Evolutionary conservation across 1,284 basidiomycete genomes (phyloP).

Genomic region (Neolentinus lepideus): DNA sequence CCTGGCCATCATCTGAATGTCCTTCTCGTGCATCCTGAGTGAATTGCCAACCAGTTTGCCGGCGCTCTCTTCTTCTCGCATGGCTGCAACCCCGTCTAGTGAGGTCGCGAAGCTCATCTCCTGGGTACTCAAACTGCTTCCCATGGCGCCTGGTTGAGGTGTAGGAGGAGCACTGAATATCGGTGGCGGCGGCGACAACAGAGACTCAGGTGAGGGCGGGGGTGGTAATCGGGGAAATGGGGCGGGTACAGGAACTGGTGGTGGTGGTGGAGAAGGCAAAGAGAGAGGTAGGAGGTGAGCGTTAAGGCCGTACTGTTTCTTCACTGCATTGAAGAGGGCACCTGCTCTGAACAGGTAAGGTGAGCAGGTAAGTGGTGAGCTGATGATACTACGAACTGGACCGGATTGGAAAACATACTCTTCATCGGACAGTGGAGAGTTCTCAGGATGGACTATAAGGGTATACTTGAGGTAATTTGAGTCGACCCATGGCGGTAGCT

Average conservation of each 20-base stretch:
- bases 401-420: slow-evolving; percentile 50
- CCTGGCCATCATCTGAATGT: slow-evolving; percentile 74
- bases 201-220: slow-evolving; percentile 22
- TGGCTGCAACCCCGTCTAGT: neutral
- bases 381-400: neutral
- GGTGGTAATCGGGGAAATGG: slow-evolving; percentile 61
- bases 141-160: neutral
- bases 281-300: slow-evolving; percentile 58
- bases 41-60: slow-evolving; percentile 24
- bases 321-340: slow-evolving; percentile 74
- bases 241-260: slow-evolving; percentile 59
- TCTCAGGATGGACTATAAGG: slow-evolving; percentile 64
- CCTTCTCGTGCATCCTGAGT: slow-evolving; percentile 60
- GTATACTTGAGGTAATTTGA: slow-evolving; percentile 60
- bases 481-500: slow-evolving; percentile 76
- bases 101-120: slow-evolving; percentile 1
- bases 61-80: neutral
- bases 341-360: slow-evolving; percentile 43
- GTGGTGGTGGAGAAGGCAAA: slow-evolving; percentile 48
- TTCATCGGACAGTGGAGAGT: slow-evolving; percentile 65
- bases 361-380: slow-evolving; percentile 6
- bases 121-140: neutral
- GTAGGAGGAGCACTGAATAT: slow-evolving; percentile 1
- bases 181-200: slow-evolving; percentile 16
- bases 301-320: slow-evolving; percentile 75